Base-by-base conservation (phyloP, 805 yeast genomes). In the Lachancea fermentati region DNA sequence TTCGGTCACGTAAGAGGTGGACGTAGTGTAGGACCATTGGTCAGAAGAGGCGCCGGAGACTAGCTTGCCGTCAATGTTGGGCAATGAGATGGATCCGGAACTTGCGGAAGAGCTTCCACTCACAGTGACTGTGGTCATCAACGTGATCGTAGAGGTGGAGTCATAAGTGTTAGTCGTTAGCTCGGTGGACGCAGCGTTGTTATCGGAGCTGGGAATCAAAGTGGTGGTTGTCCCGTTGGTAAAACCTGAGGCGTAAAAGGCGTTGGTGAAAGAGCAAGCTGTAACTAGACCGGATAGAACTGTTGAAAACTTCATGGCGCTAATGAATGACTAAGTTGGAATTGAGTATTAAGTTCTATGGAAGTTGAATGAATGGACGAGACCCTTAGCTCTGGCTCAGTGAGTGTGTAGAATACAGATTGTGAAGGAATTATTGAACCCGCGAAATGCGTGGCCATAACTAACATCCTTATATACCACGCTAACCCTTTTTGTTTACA, bases 341-440 rank as follows among this genome's bases (percentile, higher is more conserved):
- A 5, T 24, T 16, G 18, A 19, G 41, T 32, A 18, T 18, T 22
- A 35, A 29, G 16, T 16, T 33, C 18, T 17, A 24, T 29, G 15
- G 41, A 28, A 13, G 30, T 12, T 37, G 37, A 47, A 50, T 30
- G 55, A 51, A 38, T 51, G 55, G 55, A 51, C 55, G 55, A 51
- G 55, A 51, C 55, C 51, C 31, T 35, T 37, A 30, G 26, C 18
- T 18, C 13, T 35, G 46, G 55, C 55, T 51, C 55, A 44, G 28
- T 38, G 34, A 16, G 30, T 32, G 8, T 13, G 30, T 12, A 22
- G 11, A 7, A 22, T 11, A n/a, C n/a, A n/a, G 26, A 22, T 11
- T 11, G 7, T 22, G 9, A 11, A 22, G 11, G 26, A 22, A 22
- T 7, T 7, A 22, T 22, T 7, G 9, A 7, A 22, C 26, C 26